Conservation (phyloP, 176 grass and related monocot species). For the Stipa capillata region DNA sequence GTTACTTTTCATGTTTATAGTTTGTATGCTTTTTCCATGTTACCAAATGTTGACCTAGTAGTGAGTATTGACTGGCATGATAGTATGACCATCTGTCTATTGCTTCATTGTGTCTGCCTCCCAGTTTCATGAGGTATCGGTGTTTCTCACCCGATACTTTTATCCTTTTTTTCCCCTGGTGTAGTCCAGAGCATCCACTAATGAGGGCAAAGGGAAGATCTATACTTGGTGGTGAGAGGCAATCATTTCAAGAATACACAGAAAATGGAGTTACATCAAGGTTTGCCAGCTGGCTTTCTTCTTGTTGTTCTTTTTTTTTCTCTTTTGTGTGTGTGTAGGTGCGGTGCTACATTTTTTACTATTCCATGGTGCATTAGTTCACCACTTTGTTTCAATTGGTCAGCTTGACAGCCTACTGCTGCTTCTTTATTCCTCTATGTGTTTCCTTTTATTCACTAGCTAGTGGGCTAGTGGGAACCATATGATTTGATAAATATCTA, state of each 20-base stretch:
- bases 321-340: background rate
- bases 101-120: constrained; percentile 6
- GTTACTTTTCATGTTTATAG: background rate
- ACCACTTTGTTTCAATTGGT: background rate
- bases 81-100: constrained; percentile 3
- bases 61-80: background rate
- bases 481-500: background rate
- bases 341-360: background rate
- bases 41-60: background rate
- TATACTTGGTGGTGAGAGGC: constrained; percentile 81
- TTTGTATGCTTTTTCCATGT: constrained; percentile 8
- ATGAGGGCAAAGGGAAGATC: constrained; percentile 76
- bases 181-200: constrained; percentile 86
- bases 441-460: background rate
- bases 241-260: constrained; percentile 62
- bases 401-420: background rate
- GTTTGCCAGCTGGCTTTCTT: constrained; percentile 41
- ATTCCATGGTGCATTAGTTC: background rate
- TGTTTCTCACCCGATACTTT: background rate
- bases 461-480: background rate
- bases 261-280: constrained; percentile 80
- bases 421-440: background rate
- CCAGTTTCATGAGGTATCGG: background rate
- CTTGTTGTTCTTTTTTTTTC: background rate
- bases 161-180: constrained; percentile 31